Evolutionary conservation across 2,329 filamentous ascomycete genomes (phyloP), one percentile per base, ranked within the genome.

Genomic region (Botrytis byssoidea): DNA sequence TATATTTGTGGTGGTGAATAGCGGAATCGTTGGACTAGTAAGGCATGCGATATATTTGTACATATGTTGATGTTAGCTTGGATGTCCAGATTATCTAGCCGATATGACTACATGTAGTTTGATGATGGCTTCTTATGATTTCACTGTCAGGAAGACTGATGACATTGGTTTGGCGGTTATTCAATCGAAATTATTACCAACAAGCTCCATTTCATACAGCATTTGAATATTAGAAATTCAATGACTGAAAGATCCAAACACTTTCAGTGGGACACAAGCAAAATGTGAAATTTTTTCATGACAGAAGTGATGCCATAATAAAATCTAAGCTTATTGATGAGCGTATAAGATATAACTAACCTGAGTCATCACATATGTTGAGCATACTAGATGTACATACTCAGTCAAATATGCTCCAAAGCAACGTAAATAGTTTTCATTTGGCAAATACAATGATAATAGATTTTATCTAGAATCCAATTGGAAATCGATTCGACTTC

Each of bases 111-210:
- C 35, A 8, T 12, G 10, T 18, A 25, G 32, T 51, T n/a, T 18
- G 22, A 51, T 10, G 5, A 10, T 20, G 7, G 20, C 12, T 48
- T 48, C 18, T 18, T 6, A 40, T 37, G 32, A 29, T 29, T 4
- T 64, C 5, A 1, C 4, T 42, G 16, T 7, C 16, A 44, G n/a
- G 4, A 29, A 10, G 42, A 42, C 16, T 22, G 37, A 64, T 22
- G 14, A 22, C 4, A 1, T 64, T 32, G 35, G 2, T n/a, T 40
- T 14, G 2, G 14, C 22, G 1, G 35, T 25, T 0, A n/a, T 18
- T n/a, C 40, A 1, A 18, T 5, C 7, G 1, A 0, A 5, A 4
- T 2, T 18, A 16, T 8, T 1, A 42, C 18, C 60, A 7, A 5
- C 32, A 40, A 9, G 18, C 35, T 40, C 22, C 3, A 18, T 63